Evolutionary conservation across 805 yeast genomes (phyloP).

Genomic region (Schizosaccharomyces octosporus): DNA sequence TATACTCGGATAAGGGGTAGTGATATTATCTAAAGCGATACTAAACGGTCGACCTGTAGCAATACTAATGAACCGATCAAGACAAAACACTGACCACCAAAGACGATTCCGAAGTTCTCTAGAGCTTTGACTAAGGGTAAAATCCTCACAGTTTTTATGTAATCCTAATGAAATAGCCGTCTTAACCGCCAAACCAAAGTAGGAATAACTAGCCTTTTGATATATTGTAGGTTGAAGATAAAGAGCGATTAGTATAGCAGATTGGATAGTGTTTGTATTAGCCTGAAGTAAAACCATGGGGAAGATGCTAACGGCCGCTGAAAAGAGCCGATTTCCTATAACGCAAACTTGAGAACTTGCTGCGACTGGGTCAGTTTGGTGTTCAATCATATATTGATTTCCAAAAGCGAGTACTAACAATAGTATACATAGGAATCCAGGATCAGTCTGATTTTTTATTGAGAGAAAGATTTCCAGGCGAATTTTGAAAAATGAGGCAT

Average conservation of each 20-base stretch:
- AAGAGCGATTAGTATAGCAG: background rate
- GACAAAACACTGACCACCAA: slow-evolving; percentile 1
- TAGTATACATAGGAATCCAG: background rate
- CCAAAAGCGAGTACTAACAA: slow-evolving; percentile 1
- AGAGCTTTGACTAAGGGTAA: background rate
- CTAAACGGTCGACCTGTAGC: background rate
- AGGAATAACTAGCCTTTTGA: background rate
- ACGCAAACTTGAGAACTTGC: background rate
- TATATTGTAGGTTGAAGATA: background rate
- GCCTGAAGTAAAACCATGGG: background rate
- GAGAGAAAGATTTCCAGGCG: background rate
- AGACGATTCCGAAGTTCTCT: background rate
- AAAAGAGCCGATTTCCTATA: background rate
- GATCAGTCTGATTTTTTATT: background rate
- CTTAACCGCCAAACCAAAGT: background rate
- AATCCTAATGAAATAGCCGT: background rate
- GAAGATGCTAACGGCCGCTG: background rate
- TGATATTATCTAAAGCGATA: background rate
- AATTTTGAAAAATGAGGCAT: background rate
- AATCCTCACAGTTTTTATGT: background rate
- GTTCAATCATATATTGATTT: background rate
- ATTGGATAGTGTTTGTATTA: background rate
- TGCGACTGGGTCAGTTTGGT: background rate
- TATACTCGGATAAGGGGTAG: background rate
- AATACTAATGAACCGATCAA: background rate